Base-by-base conservation (phyloP, 2,329 filamentous ascomycete genomes). In the Hypoxylon sp. region DNA sequence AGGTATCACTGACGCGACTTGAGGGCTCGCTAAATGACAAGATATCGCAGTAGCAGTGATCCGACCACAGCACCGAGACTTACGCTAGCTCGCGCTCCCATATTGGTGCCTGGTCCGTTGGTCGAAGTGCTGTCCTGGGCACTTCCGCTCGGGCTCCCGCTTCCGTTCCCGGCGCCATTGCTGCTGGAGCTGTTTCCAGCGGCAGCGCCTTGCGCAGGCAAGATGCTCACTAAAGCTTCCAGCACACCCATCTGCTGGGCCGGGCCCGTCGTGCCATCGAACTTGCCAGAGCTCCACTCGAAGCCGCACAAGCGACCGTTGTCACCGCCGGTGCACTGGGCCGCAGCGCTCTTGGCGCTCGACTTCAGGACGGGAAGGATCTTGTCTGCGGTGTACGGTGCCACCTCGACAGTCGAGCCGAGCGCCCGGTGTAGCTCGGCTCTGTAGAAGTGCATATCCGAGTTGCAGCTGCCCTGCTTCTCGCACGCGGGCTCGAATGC, bases 401-500 rank as follows among this genome's bases (percentile, higher is more conserved):
- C 79, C 42, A 79, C 51, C 64, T 77, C 74, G 20, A 74, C 72
- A 0, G 80, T 76, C 26, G 76, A 72, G 2, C 77, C 79, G 61
- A 82, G 72, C 77, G 81, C 86, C 50, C 85, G 83, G 24, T 81
- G 76, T 4, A 87, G 78, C 68, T 85, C 85, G 22, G 82, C 84
- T 74, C 88, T 88, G 81, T 84, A 88, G 38, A 81, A 81, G 52
- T 79, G 78, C 72, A 85, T 83, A 70, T 88, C 86, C 40, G 80
- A 78, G 73, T 83, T 83, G 77, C 86, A 88, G 70, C 82, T 81
- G 76, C 82, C 85, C 2, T 64, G 76, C 53, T 73, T 70, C 74
- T 88, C 86, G 76, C 86, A 89, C 8, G 82, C 78, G 46, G 75
- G 72, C 70, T 89, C 86, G 71, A 77, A 83, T 77, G 87, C 85